phyloP scores from a whole-genome alignment of 2,329 filamentous ascomycete genomes.

The Diaporthe sp. region DNA sequence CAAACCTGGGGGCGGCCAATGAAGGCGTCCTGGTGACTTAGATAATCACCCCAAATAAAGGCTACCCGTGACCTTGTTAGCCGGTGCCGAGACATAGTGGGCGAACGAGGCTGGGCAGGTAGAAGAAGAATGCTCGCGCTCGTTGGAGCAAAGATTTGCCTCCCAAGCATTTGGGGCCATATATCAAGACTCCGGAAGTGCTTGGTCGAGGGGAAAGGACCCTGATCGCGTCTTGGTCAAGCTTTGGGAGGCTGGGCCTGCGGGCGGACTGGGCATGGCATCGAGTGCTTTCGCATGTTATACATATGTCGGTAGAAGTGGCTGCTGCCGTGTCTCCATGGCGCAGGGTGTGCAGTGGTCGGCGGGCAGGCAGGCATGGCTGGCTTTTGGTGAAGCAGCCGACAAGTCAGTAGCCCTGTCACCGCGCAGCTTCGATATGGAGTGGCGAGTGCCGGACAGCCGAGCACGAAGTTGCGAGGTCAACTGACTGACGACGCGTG shows the following conservation, averaged over 20 bases:
- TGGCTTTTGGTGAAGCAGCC: not conserved
- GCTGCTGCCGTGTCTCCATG: slow-evolving; percentile 6
- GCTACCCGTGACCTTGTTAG: slow-evolving; percentile 21
- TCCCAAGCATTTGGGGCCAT: slow-evolving; percentile 8
- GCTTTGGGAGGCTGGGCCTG: slow-evolving; percentile 13
- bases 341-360: not conserved
- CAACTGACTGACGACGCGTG: not conserved
- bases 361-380: not conserved
- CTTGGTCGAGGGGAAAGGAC: slow-evolving; percentile 14
- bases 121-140: slow-evolving; percentile 11
- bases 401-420: slow-evolving; percentile 3
- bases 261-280: slow-evolving; percentile 10
- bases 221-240: slow-evolving; percentile 23
- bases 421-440: slow-evolving; percentile 1
- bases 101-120: slow-evolving; percentile 16
- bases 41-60: slow-evolving; percentile 4
- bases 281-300: not conserved
- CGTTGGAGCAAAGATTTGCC: slow-evolving; percentile 12
- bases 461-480: not conserved
- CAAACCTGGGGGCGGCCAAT: slow-evolving; percentile 19
- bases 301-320: slow-evolving; percentile 25
- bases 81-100: slow-evolving; percentile 21
- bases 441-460: slow-evolving; percentile 9
- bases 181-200: slow-evolving; percentile 20
- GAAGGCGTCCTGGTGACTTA: slow-evolving; percentile 5